These are phyloP conservation scores for Picea abies DNA, from an alignment of 83 land plant species.

Conservation along the genomic window DNA sequence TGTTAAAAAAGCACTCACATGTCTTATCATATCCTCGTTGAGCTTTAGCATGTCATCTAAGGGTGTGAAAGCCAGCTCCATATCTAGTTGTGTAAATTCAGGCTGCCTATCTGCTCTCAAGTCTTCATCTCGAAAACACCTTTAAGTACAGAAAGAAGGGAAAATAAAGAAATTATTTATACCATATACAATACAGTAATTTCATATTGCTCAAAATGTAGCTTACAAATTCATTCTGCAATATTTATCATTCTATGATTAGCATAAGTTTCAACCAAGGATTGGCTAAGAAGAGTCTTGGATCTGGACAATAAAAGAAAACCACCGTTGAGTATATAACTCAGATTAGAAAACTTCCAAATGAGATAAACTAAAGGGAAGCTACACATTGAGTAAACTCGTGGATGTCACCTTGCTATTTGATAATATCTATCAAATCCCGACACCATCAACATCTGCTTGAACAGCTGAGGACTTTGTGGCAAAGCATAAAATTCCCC, in stretches of 20 bases:
- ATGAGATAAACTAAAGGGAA: background rate
- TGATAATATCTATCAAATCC: conserved; percentile 93
- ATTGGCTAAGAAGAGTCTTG: background rate
- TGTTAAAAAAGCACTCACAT: conserved; percentile 47
- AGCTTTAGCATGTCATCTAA: conserved; percentile 92
- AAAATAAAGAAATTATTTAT: background rate
- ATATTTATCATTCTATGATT: background rate
- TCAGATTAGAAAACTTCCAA: conserved; percentile 7
- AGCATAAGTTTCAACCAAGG: background rate
- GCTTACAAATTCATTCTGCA: conserved; percentile 1
- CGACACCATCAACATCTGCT: conserved; percentile 98
- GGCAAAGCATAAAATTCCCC: conserved; percentile 97
- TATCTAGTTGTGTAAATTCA: conserved; percentile 97
- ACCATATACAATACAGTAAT: background rate
- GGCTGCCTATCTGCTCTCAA: conserved; percentile 97
- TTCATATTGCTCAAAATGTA: background rate
- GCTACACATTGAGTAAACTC: background rate
- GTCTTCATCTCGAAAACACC: conserved; percentile 98
- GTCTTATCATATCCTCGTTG: conserved; percentile 93
- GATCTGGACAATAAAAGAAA: background rate
- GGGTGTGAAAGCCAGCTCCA: conserved; percentile 94
- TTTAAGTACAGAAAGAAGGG: conserved; percentile 24
- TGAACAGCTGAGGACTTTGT: conserved; percentile 97
- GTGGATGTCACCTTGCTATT: conserved; percentile 79
- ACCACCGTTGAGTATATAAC: background rate